A percentile compares a stretch with the other conserved stretches of the same genome.
phyloP scores from a whole-genome alignment of 2,329 filamentous ascomycete species.

The Tolypocladium ophioglossoides region DNA sequence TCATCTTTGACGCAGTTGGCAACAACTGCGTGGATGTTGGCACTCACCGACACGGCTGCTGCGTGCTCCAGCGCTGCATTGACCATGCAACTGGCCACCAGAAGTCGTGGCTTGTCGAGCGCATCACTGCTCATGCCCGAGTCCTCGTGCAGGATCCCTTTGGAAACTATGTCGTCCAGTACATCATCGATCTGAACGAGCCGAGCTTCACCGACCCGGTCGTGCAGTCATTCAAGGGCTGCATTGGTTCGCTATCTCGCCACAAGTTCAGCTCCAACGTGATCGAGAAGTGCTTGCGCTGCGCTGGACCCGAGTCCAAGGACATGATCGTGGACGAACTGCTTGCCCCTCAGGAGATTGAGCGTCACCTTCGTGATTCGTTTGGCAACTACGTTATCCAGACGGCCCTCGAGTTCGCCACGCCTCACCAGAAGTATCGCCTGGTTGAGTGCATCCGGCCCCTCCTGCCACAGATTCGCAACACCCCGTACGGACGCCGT shows the following conservation, averaged over 20 bases:
- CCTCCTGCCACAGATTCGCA: constrained; percentile 72
- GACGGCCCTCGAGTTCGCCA: constrained; percentile 82
- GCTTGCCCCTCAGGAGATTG: constrained; percentile 61
- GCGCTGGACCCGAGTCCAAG: constrained; percentile 62
- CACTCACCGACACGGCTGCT: constrained; percentile 95
- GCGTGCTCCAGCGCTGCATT: constrained; percentile 94
- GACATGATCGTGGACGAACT: constrained; percentile 82
- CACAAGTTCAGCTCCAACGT: constrained; percentile 99
- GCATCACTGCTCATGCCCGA: constrained; percentile 84
- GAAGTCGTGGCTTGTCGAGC: constrained; percentile 73
- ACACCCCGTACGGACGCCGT: constrained; percentile 87
- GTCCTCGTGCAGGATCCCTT: constrained; percentile 91
- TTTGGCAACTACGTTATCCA: constrained; percentile 98
- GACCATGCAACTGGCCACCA: constrained; percentile 89
- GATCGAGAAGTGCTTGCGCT: constrained; percentile 91
- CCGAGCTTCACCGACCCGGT: constrained; percentile 80
- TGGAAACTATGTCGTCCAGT: constrained; percentile 97
- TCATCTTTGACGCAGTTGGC: constrained; percentile 94
- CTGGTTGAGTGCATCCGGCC: constrained; percentile 81
- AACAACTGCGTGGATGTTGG: constrained; percentile 80
- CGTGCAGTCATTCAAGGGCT: constrained; percentile 67
- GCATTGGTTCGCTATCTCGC: constrained; percentile 64
- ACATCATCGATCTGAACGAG: constrained; percentile 92
- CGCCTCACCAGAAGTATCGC: constrained; percentile 58
- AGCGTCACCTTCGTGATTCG: constrained; percentile 79